A percentile compares a stretch with the other conserved stretches of the same genome.
Evolutionary conservation across 2,329 filamentous ascomycete genomes (phyloP).

Genomic region (Fusarium humuli): DNA sequence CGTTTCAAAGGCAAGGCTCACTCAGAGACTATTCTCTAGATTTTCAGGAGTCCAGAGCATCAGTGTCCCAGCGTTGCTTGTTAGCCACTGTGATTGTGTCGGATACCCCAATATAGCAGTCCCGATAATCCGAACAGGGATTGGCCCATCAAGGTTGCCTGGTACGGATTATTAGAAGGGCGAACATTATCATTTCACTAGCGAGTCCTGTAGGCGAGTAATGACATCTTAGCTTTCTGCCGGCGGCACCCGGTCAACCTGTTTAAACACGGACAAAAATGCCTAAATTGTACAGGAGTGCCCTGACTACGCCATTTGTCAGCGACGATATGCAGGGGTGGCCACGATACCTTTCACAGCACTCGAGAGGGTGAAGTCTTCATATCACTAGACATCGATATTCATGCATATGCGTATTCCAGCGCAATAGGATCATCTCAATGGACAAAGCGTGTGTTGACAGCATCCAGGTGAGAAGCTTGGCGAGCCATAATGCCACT

Average conservation of each 20-base stretch:
- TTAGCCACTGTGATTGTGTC: constrained; percentile 34
- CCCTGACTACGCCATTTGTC: constrained; percentile 42
- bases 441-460: background rate
- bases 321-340: constrained; percentile 24
- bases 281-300: constrained; percentile 39
- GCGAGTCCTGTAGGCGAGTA: constrained; percentile 22
- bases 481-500: constrained; percentile 2
- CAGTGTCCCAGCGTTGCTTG: constrained; percentile 31
- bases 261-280: constrained; percentile 34
- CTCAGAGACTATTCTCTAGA: background rate
- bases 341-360: constrained; percentile 5
- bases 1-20: constrained; percentile 22
- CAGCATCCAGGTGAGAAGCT: background rate
- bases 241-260: constrained; percentile 42
- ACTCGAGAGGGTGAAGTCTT: background rate
- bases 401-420: background rate
- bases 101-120: constrained; percentile 47
- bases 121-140: constrained; percentile 41
- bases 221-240: constrained; percentile 34
- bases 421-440: background rate
- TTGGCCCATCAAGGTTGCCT: constrained; percentile 40
- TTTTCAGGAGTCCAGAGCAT: constrained; percentile 1
- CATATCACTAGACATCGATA: background rate
- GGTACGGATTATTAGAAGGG: constrained; percentile 38
- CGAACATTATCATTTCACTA: constrained; percentile 41